Evolutionary conservation across 257 asterid genomes (phyloP).

Genomic region (Salvia splendens): DNA sequence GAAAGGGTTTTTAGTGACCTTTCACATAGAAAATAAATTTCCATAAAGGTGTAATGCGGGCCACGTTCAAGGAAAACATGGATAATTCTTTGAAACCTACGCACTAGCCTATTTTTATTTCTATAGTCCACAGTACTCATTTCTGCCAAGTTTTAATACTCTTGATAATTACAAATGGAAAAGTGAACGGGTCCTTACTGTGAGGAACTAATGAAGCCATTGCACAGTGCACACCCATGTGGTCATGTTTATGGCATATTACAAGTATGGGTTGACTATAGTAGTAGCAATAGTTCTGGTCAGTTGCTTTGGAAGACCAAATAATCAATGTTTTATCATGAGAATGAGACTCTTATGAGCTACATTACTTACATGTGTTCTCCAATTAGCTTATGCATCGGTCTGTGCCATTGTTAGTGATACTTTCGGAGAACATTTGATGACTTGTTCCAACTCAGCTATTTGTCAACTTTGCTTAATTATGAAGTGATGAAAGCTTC

Average conservation of each 20-base stretch:
- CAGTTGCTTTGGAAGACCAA: neutral
- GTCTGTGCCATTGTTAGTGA: too few relatives aligned
- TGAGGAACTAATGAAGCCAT: neutral
- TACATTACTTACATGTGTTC: neutral
- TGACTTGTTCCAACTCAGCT: neutral
- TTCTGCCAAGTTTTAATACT: too few relatives aligned
- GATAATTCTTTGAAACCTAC: too few relatives aligned
- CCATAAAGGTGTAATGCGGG: too few relatives aligned
- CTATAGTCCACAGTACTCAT: too few relatives aligned
- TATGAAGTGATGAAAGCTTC: neutral
- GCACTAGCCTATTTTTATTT: too few relatives aligned
- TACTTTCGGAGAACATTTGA: neutral
- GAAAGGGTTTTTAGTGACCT: too few relatives aligned
- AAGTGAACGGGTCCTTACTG: too few relatives aligned
- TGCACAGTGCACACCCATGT: neutral
- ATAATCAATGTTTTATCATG: neutral
- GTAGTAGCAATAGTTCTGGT: neutral
- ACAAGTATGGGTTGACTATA: neutral
- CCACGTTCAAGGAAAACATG: too few relatives aligned
- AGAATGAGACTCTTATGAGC: conserved; percentile 5
- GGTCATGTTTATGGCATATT: neutral
- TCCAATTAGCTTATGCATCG: too few relatives aligned
- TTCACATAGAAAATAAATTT: too few relatives aligned
- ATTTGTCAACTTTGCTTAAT: neutral
- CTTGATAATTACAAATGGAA: too few relatives aligned